Evolutionary conservation across 2,329 filamentous ascomycete genomes (phyloP), one percentile per base, ranked within the genome.

Genomic region (Cadophora malorum): DNA sequence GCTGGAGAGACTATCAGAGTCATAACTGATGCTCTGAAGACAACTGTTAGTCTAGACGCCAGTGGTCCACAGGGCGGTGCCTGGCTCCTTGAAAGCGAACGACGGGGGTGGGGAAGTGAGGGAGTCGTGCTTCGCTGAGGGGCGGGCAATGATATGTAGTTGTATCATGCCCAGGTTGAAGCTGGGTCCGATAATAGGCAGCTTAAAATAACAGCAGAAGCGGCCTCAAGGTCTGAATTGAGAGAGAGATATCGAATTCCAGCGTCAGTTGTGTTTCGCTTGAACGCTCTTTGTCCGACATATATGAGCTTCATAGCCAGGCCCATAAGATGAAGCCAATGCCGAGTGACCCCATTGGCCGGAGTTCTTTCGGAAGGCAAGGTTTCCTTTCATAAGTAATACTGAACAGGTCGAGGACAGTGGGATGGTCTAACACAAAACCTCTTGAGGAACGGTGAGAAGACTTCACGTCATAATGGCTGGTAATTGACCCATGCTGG

Each of bases 1-100:
- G 83, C 92, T 67, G 92, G 91, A 0, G 91, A 96, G 81, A 90
- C 88, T 49, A 85, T 97, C 1, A 80, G 90, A 61, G 92, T 97
- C 1, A 85, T 94, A 25, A 85, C 88, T 16, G 89, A 94, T 80
- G 82, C 92, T 65, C 84, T 81, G 70, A 88, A 87, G 72, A 91
- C 93, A 38, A 97, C 91, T 0, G 84, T 95, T 28, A 91, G 88
- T 71, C 78, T 93, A 33, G 90, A 91, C 77, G 84, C 88, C 0
- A 90, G 89, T 69, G 90, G 89, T 0, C 84, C 85, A 0, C 85
- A 85, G 1, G 90, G 88, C 1, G 88, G 89, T 0, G 89, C 90
- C 28, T 82, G 91, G 80, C 82, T 93, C 31, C 78, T 92, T 28
- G 90, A 90, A 74, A 88, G 85, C 49, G 86, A 91, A 78, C 69